phyloP scores from a whole-genome alignment of 306 rosid genomes.

The Cicer judaicum region DNA sequence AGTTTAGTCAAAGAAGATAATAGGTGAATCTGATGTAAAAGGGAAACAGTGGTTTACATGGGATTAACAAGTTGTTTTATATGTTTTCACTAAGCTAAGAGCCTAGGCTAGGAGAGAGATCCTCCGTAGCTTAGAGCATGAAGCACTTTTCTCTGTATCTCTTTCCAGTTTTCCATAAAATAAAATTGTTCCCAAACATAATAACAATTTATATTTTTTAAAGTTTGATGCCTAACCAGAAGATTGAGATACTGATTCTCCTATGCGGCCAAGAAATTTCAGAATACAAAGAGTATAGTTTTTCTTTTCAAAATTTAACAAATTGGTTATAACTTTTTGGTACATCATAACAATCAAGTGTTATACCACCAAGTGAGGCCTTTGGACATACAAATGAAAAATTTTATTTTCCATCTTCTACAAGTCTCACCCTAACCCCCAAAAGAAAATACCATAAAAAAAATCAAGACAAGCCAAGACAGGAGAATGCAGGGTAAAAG shows the following conservation, averaged over 20 bases:
- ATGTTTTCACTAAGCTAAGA: constrained; percentile 9
- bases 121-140: constrained; percentile 9
- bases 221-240: constrained; percentile 38
- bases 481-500: constrained; percentile 4
- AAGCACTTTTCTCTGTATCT: not conserved
- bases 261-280: constrained; percentile 22
- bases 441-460: constrained; percentile 16
- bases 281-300: constrained; percentile 15
- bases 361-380: not conserved
- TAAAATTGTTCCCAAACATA: constrained; percentile 6
- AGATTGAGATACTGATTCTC: constrained; percentile 20
- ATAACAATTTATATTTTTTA: not conserved
- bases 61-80: constrained; percentile 11
- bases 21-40: constrained; percentile 6
- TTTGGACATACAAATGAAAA: constrained; percentile 16
- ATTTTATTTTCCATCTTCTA: constrained; percentile 2
- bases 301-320: not conserved
- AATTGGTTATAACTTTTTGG: not conserved
- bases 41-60: not conserved
- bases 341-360: not conserved
- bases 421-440: constrained; percentile 24
- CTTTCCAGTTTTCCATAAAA: not conserved
- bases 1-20: constrained; percentile 6
- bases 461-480: constrained; percentile 27
- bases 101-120: not conserved